Base-by-base conservation (phyloP, 805 yeast genomes). In the Candida silvicultrix region DNA sequence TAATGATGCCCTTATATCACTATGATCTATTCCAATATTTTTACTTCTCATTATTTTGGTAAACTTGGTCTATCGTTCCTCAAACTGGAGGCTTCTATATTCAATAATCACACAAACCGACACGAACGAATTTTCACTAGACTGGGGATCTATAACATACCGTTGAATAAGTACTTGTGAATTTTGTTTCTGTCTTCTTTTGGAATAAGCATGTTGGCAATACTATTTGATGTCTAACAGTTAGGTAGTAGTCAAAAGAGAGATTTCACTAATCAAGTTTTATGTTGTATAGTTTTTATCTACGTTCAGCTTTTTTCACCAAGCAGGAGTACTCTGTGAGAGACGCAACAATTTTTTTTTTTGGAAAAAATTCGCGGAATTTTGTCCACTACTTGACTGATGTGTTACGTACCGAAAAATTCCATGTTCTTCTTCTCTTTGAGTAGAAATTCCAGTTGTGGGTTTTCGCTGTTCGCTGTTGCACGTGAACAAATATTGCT, bases 171-270 rank as follows among this genome's bases (percentile, higher is more conserved):
- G 87, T 90, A 85, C 76, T 83, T 87, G 95, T 89, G 96, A 76
- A 94, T 94, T 90, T 88, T 88, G 81, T 88, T 89, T 85, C 99
- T 90, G 77, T 94, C 99, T 78, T 89, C 95, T 81, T 88, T 94
- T 80, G 99, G 98, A 83, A 94, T 94, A 81, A 94, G 84, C 99
- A 94, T 94, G 70, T 54, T 59, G 60, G 44, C 56, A 44, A 49
- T 53, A 49, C 47, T 36, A 41, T 11, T 29, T 31, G 43, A 29
- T 20, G 31, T n/a, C 11, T 18, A 25, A 25, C 41, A 25, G 34
- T 16, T n/a, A n/a, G n/a, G 11, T 25, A 19, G 22, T 16, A 12
- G 34, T 21, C 25, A 37, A 37, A 18, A 15, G 20, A 25, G 14
- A 21, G 39, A 20, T 9, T 20, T 20, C 39, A 37, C 23, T 20